Base-by-base conservation (phyloP, 768 basidiomycete species). In the Leccinellum luteum region DNA sequence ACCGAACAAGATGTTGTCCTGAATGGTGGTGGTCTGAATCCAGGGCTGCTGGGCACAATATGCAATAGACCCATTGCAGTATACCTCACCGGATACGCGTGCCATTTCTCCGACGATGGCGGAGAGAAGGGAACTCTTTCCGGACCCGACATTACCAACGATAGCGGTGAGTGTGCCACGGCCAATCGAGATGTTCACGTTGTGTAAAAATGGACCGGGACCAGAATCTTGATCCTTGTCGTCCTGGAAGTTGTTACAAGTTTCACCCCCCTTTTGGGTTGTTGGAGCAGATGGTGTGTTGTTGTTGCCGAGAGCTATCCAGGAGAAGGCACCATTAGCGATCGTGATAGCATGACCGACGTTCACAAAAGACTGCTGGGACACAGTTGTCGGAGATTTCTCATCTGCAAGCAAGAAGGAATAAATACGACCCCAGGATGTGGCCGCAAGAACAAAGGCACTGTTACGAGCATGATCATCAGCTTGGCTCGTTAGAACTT, bases 41-140 rank as follows among this genome's bases (percentile, higher is more conserved):
- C 70, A 72, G 17, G 70, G 66, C 53, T 72, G 69, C 59, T 71
- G 70, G 21, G 70, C 71, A 48, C 69, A 72, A 58, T 71, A 72
- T 27, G 68, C 70, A 51, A 72, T 58, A 10, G 70, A 66, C 10
- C 70, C 70, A 10, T 64, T 54, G 25, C 59, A 61, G 44, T 38
- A 21, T 45, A 67, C 58, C 34, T 69, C 56, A 48, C 69, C 70
- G 41, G 65, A 69, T 30, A 67, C 54, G 47, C 62, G 60, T 21
- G 62, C 31, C 69, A 70, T 71, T 58, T 70, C 69, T 28, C 69
- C 69, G 23, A 71, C 61, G 15, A 71, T 65, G 9, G 69, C 69
- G 7, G 69, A 71, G 31, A 71, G 32, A 48, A 70, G 59, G 4
- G 69, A 70, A 5, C 69, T 70, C 59, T 69, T 69, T 9, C 67